Base-by-base conservation (phyloP, 345 rosid genomes). In the Sapria himalayana region DNA sequence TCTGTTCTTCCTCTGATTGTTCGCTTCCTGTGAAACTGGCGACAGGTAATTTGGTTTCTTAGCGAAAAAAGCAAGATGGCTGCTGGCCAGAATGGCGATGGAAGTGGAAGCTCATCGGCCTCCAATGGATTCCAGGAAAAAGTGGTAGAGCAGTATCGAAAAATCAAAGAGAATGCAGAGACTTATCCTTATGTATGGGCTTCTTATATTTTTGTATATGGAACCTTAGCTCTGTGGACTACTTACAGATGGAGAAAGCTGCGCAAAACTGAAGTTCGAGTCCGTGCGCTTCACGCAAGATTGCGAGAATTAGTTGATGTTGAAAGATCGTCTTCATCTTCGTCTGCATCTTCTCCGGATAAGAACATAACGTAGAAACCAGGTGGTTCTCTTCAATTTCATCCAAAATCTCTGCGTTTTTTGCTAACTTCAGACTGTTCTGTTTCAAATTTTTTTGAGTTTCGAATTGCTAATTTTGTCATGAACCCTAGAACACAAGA, bases 141-240 rank as follows among this genome's bases (percentile, higher is more conserved):
- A 39, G 64, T 72, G 15, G 70, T 63, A 37, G 68, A 59, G 22
- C 71, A 49, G 19, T 85, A 73, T 64, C 49, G 46, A 48, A 66
- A 74, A 53, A 62, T 72, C 38, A 80, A 59, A 52, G 91, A 80
- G 61, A 60, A 85, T 25, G 85, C 91, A 0, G 78, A 77, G 65
- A 67, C 82, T 33, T 85, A 70, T 47, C 94, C 92, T 2, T 86
- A 70, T 17, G 94, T 82, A 16, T 86, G 97, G 97, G 94, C 67
- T 39, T 86, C 97, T 0, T 86, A 81, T 37, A 68, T 64, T 2
- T 60, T 76, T 39, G 94, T 82, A 19, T 86, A 86, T 20, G 98
- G 98, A 5, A 82, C 82, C 40, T 69, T 82, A 14, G 69, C 49
- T 40, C 72, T 78, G 22, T 86, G 89, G 89, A 46, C 59, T 5